Evolutionary conservation across 176 grass and related monocot genomes (phyloP).

Genomic region (Oryza glaberrima): DNA sequence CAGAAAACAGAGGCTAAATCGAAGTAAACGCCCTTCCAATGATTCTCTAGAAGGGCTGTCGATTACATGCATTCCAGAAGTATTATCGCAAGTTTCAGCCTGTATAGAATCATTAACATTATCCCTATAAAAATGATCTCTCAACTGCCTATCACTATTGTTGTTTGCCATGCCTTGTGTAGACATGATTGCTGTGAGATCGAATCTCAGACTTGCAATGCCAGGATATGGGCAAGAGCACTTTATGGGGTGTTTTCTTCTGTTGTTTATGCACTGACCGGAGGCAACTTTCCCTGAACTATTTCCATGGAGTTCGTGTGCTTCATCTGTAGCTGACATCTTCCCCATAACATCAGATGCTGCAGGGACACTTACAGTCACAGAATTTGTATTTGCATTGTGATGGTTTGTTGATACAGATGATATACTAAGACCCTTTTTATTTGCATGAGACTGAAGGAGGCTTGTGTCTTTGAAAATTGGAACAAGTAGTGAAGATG

Average conservation of each 20-base stretch:
- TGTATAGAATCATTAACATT: constrained; percentile 33
- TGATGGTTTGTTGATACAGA: constrained; percentile 51
- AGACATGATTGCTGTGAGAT: constrained; percentile 85
- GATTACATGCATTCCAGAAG: constrained; percentile 48
- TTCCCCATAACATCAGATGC: constrained; percentile 54
- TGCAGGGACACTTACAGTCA: constrained; percentile 36
- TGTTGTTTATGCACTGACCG: constrained; percentile 42
- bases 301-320: constrained; percentile 47
- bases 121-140: constrained; percentile 53
- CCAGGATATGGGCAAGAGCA: constrained; percentile 88
- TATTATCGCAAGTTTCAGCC: constrained; percentile 39
- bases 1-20: constrained; percentile 96
- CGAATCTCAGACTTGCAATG: constrained; percentile 87
- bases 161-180: constrained; percentile 45
- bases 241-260: constrained; percentile 74
- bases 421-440: constrained; percentile 34
- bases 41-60: constrained; percentile 82
- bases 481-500: constrained; percentile 76
- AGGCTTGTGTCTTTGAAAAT: constrained; percentile 61
- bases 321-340: constrained; percentile 46
- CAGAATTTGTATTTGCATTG: constrained; percentile 37
- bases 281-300: constrained; percentile 47
- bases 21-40: constrained; percentile 75
- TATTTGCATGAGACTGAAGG: constrained; percentile 35
- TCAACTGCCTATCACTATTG: constrained; percentile 44